Base-by-base conservation (phyloP, 1,139 yeast genomes). In the Kurtzmaniella quercitrusa region DNA sequence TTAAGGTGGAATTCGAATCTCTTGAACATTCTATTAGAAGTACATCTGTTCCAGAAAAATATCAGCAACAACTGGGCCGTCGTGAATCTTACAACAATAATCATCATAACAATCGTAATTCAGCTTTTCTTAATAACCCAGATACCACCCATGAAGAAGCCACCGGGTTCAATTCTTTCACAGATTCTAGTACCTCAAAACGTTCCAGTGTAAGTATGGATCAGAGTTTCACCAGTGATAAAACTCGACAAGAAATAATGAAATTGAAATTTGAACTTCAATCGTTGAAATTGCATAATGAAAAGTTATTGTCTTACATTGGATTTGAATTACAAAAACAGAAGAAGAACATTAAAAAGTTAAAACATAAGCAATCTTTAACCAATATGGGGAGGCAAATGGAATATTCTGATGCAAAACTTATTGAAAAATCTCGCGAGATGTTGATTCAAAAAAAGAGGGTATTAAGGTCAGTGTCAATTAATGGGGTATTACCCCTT, bases 281-380 rank as follows among this genome's bases (percentile, higher is more conserved):
- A 54, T 76, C 81, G 11, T 62, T 79, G 47, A 70, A 73, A 50
- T 58, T 78, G 43, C 82, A 79, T 52, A 77, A 77, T 55, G 83
- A 79, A 47, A 78, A 79, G 54, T 63, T 79, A 34, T 61, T 77
- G 44, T 75, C 81, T 19, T 79, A 77, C 53, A 79, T 79, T 56
- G 82, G 83, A 25, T 79, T 77, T 52, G 76, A 77, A 50, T 60
- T 77, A 45, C 83, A 79, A 50, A 72, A 75, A 46, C 75, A 72
- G 49, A 71, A 70, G 60, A 65, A 69, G 49, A 71, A 68, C 51
- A 65, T 71, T 45, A 65, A 65, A 50, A 69, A 65, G 49, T 58
- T 73, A 42, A 62, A 73, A n/a, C 66, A 66, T 43, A 66, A 66
- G 46, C 72, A 69, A 51, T 55, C 70, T 27, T 50, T 56, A 43